Base-by-base conservation (phyloP, 305 asterid genomes). In the Galium porrigens region DNA sequence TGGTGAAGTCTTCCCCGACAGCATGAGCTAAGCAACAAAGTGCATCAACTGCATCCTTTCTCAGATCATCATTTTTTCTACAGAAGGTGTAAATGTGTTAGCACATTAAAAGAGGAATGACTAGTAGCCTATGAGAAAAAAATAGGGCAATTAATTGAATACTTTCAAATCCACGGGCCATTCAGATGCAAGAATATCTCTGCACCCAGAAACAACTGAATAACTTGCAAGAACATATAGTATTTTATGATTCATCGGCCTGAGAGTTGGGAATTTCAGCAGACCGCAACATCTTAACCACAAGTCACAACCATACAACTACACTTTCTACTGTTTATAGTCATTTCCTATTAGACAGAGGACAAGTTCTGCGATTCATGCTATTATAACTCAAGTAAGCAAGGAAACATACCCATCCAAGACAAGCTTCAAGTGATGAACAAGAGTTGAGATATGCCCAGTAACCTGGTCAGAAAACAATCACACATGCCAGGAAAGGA, bases 361-460 rank as follows among this genome's bases (percentile, higher is more conserved):
- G 62, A 52, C 4, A 36, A 54, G 53, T 32, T 53, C 41, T 30
- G 5, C 39, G 5, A 55, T 30, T 18, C 54, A 14, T 27, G 41
- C 9, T 55, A 14, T 22, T 39, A 39, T 12, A 17, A 12, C 65
- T 44, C 60, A 70, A 59, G 51, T 34, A 60, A 68, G 75, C 69
- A 73, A 44, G 22, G 70, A 71, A 76, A 64, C 94, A 64, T 62
- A 89, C 97, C 99, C 97, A 65, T 89, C 97, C 94, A 89, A 64
- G 74, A 94, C 97, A 67, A 89, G 94, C 88, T 81, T 94, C 94
- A 89, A 70, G 77, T 89, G 99, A 83, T 92, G 99, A 81, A 92
- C 99, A 33, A 92, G 96, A 49, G 96, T 82, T 64, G 99, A 92
- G 78, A 92, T 84, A 82, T 92, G 99, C 73, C 99, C 97, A 46